Percentiles rank a stretch among this genome's conserved stretches.
These are phyloP conservation scores for Psilocybe cubensis DNA, from an alignment of 768 basidiomycete species.

Conservation along the genomic window DNA sequence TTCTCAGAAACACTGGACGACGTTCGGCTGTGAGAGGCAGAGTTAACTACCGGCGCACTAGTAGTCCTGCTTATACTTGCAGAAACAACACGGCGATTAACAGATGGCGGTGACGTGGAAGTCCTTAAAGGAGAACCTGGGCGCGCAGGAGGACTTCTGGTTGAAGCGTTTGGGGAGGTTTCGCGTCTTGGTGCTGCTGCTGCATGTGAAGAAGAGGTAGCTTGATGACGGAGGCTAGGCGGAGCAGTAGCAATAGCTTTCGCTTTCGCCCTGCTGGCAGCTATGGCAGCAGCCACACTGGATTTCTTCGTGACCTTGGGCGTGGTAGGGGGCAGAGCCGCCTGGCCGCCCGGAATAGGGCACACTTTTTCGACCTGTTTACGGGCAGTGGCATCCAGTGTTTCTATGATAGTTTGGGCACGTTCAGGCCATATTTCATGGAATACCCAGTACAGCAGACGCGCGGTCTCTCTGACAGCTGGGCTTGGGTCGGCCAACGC, in stretches of 20 bases:
- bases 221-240: slow-evolving; percentile 79
- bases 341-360: slow-evolving; percentile 56
- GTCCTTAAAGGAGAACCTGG: slow-evolving; percentile 55
- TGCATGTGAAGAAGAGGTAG: slow-evolving; percentile 71
- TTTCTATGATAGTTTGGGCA: slow-evolving; percentile 63
- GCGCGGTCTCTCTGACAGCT: slow-evolving; percentile 71
- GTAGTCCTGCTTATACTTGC: slow-evolving; percentile 47
- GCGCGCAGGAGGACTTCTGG: slow-evolving; percentile 38
- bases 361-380: slow-evolving; percentile 90
- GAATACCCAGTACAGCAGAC: slow-evolving; percentile 82
- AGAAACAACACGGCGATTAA: slow-evolving; percentile 45
- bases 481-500: slow-evolving; percentile 81
- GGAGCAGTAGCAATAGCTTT: slow-evolving; percentile 84
- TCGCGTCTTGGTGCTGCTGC: slow-evolving; percentile 47
- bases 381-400: slow-evolving; percentile 66
- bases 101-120: slow-evolving; percentile 49
- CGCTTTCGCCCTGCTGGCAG: slow-evolving; percentile 88
- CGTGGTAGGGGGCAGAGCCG: slow-evolving; percentile 46
- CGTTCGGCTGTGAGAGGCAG: slow-evolving; percentile 41
- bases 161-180: slow-evolving; percentile 44
- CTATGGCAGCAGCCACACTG: slow-evolving; percentile 85
- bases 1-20: slow-evolving; percentile 38
- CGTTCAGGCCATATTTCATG: slow-evolving; percentile 74
- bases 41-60: slow-evolving; percentile 33
- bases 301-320: slow-evolving; percentile 73